Evolutionary conservation across 73 alveolate species (phyloP), one percentile per base, ranked within the genome.

Genomic region (Durusdinium trenchii): DNA sequence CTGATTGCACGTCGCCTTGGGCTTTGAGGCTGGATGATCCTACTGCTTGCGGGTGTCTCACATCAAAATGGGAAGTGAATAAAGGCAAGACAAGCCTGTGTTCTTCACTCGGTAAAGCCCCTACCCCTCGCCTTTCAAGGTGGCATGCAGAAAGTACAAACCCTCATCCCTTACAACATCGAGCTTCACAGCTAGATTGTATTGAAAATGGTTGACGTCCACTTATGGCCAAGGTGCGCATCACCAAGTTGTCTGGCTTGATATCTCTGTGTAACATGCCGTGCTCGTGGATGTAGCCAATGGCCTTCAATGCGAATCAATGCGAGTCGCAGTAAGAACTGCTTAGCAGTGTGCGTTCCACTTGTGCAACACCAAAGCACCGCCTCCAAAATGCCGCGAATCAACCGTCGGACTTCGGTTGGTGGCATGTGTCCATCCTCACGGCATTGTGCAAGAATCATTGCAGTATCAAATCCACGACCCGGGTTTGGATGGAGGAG

Each of bases 371-470:
- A 67, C 82, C 10, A 67, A 38, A 12, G 43, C 23, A 30, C 61
- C 48, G 64, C 98, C 98, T 91, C 98, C 81, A 91, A 78, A 50
- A 91, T 91, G 79, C 98, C 98, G 38, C 78, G 89, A 87, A 91
- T 32, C 50, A 91, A 48, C 23, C 89, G 98, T 30, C 43, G 98
- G 47, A 91, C 98, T 71, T 91, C 98, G 1, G 35, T 51, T 18
- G 98, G 98, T 10, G 98, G 98, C 98, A 91, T 91, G 23, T 62
- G 76, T 10, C 98, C 98, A 71, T 91, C 98, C 98, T 91, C 51
- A 26, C 91, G 42, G 64, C 2, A 0, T 81, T 47, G n/a, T n/a
- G n/a, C n/a, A n/a, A n/a, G n/a, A n/a, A n/a, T n/a, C n/a, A n/a
- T n/a, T n/a, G n/a, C n/a, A n/a, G n/a, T n/a, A n/a, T n/a, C n/a